These are phyloP conservation scores for Aspergillus candidus DNA, from an alignment of 2,329 filamentous ascomycete species.

Conservation along the genomic window DNA sequence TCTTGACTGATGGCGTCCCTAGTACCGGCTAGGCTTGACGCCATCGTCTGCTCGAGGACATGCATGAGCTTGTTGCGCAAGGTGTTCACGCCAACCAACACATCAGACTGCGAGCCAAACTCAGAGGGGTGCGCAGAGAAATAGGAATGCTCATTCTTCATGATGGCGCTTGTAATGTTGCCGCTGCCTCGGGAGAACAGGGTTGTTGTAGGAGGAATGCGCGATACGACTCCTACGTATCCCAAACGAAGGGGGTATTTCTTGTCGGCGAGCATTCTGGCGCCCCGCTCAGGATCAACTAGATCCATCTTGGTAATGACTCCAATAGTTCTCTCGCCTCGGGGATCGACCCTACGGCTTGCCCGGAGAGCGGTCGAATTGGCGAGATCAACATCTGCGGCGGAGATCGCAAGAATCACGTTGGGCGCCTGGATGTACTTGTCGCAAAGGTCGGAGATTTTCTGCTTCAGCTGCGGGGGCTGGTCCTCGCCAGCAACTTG, in stretches of 20 bases:
- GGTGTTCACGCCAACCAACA: conserved; percentile 76
- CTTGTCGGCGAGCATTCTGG: conserved; percentile 72
- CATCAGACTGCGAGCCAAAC: conserved; percentile 66
- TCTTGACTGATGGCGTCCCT: conserved; percentile 91
- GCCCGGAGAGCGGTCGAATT: conserved; percentile 91
- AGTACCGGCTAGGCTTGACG: conserved; percentile 78
- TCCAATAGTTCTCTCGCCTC: conserved; percentile 92
- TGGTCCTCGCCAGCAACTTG: conserved; percentile 91
- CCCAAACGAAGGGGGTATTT: conserved; percentile 94
- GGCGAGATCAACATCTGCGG: conserved; percentile 92
- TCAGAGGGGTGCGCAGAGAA: conserved; percentile 78
- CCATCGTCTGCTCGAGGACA: conserved; percentile 95
- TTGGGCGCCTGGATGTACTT: conserved; percentile 97
- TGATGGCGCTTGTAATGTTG: conserved; percentile 74
- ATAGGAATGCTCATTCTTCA: conserved; percentile 80
- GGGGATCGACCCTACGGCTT: conserved; percentile 83
- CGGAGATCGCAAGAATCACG: conserved; percentile 93
- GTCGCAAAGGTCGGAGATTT: conserved; percentile 92
- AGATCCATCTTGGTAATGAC: conserved; percentile 99
- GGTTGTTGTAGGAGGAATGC: conserved; percentile 60
- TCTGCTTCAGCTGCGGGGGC: conserved; percentile 84
- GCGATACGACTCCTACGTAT: conserved; percentile 91
- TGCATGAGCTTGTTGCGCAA: conserved; percentile 95
- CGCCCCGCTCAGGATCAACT: conserved; percentile 74
- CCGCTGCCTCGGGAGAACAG: conserved; percentile 78